phyloP scores from a whole-genome alignment of 2,329 filamentous ascomycete species.

The Boeremia exigua region DNA sequence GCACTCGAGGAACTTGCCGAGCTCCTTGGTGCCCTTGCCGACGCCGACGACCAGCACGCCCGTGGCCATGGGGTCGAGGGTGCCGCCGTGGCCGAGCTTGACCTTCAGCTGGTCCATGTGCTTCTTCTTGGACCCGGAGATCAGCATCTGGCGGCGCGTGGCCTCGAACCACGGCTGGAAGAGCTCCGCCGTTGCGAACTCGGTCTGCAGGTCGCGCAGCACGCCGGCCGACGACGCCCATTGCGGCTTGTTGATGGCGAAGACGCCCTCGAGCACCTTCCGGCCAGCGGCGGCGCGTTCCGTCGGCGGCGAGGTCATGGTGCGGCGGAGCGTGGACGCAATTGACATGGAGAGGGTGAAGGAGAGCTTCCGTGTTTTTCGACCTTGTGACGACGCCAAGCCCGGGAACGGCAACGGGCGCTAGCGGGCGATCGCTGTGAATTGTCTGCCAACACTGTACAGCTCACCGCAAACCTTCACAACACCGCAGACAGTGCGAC shows the following conservation, averaged over 20 bases:
- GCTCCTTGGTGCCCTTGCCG: constrained; percentile 83
- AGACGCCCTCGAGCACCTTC: constrained; percentile 67
- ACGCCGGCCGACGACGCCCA: constrained; percentile 89
- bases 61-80: constrained; percentile 90
- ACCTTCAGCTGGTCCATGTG: constrained; percentile 65
- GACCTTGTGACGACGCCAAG: constrained; percentile 7
- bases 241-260: constrained; percentile 88
- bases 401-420: constrained; percentile 5
- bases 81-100: constrained; percentile 96
- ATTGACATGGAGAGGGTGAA: constrained; percentile 30
- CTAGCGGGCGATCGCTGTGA: constrained; percentile 27
- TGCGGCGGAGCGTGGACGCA: constrained; percentile 20
- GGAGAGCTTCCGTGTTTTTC: constrained; percentile 7
- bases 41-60: constrained; percentile 90
- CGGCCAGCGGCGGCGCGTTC: constrained; percentile 23
- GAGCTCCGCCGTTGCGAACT: constrained; percentile 79
- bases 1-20: constrained; percentile 81
- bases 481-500: background rate
- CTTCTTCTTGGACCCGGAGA: constrained; percentile 60
- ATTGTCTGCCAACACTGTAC: constrained; percentile 6
- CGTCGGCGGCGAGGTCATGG: constrained; percentile 37
- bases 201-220: constrained; percentile 82
- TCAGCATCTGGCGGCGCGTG: constrained; percentile 66
- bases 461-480: background rate
- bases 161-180: constrained; percentile 79